A percentile compares a stretch with the other conserved stretches of the same genome.
Evolutionary conservation across 2,329 filamentous ascomycete species (phyloP).

Genomic region (Pyrenochaeta sp.): DNA sequence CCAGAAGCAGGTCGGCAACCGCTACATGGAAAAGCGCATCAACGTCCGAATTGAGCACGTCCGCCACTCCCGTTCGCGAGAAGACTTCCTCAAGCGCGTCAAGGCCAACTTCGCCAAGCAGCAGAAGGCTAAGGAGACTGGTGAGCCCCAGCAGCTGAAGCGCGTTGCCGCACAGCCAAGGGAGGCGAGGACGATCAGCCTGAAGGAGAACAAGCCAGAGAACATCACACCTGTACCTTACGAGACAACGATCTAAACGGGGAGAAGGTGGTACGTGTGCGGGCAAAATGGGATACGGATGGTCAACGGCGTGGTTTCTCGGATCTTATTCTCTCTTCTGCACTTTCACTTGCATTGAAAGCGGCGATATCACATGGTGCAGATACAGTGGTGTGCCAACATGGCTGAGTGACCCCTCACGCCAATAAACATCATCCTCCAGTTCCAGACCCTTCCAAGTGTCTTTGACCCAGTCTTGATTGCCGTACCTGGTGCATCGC

Average conservation of each 20-base stretch:
- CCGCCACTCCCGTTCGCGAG: slow-evolving; percentile 89
- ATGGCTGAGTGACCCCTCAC: slow-evolving; percentile 48
- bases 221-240: slow-evolving; percentile 91
- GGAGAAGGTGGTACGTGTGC: slow-evolving; percentile 35
- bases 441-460: slow-evolving; percentile 18
- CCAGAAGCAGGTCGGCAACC: slow-evolving; percentile 97
- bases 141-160: slow-evolving; percentile 91
- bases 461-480: neutral
- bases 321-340: slow-evolving; percentile 51
- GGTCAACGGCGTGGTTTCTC: slow-evolving; percentile 52
- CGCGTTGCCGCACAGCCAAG: slow-evolving; percentile 83
- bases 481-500: no score
- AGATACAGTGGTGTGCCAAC: slow-evolving; percentile 45
- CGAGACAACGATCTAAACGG: slow-evolving; percentile 94
- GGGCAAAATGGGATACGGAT: slow-evolving; percentile 50
- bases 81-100: slow-evolving; percentile 95
- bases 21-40: slow-evolving; percentile 99
- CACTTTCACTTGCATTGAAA: slow-evolving; percentile 51
- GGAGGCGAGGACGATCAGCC: slow-evolving; percentile 79
- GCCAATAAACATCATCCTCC: slow-evolving; percentile 45
- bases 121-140: slow-evolving; percentile 90
- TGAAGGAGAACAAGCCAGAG: slow-evolving; percentile 86
- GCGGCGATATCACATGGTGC: slow-evolving; percentile 45
- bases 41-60: slow-evolving; percentile 99
- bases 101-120: slow-evolving; percentile 95